These are phyloP conservation scores for Hansenula lynferdii DNA, from an alignment of 1,139 yeast species.

Conservation along the genomic window DNA sequence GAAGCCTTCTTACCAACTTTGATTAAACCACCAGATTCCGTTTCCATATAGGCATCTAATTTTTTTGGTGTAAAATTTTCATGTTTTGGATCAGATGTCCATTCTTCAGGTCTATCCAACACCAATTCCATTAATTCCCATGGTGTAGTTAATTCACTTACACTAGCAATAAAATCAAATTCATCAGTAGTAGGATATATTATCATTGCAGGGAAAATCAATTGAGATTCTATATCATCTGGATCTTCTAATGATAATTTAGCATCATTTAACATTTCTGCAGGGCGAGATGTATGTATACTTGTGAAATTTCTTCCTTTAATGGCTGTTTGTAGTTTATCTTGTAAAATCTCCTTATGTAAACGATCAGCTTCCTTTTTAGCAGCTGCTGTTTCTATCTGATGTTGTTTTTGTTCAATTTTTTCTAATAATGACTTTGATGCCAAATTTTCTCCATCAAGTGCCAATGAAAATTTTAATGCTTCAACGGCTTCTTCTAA, in stretches of 20 bases:
- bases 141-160: constrained; percentile 66
- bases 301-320: constrained; percentile 48
- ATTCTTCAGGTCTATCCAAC: constrained; percentile 61
- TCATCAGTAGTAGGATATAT: constrained; percentile 83
- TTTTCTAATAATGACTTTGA: constrained; percentile 39
- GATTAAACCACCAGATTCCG: constrained; percentile 76
- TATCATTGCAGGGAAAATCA: constrained; percentile 75
- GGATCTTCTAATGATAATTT: constrained; percentile 58
- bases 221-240: constrained; percentile 69
- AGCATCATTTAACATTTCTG: constrained; percentile 30
- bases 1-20: constrained; percentile 79
- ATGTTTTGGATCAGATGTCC: constrained; percentile 66
- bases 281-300: constrained; percentile 45
- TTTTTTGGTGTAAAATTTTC: constrained; percentile 52
- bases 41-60: constrained; percentile 77
- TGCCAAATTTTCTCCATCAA: constrained; percentile 57
- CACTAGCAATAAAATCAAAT: constrained; percentile 74
- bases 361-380: constrained; percentile 23
- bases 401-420: constrained; percentile 35
- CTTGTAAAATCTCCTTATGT: constrained; percentile 24
- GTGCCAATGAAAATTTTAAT: constrained; percentile 55
- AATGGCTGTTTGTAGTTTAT: constrained; percentile 48
- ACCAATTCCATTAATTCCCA: constrained; percentile 50
- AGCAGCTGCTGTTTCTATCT: constrained; percentile 20
- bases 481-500: constrained; percentile 71